These are phyloP conservation scores for Pseudocercospora pini-densiflorae DNA, from an alignment of 2,329 filamentous ascomycete species.

Conservation along the genomic window DNA sequence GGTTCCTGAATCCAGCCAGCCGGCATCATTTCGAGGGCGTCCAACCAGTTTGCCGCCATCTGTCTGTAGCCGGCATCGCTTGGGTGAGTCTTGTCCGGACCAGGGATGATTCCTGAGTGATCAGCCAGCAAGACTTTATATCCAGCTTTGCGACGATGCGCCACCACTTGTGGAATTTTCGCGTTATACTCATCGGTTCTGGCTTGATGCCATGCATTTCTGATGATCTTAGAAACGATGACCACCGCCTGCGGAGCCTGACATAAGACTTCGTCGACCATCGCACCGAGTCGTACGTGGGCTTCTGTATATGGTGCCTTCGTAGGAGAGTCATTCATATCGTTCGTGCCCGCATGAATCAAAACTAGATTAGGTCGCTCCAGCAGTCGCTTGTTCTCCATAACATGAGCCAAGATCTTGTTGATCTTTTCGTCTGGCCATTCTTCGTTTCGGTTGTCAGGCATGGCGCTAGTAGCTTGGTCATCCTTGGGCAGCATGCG, in stretches of 20 bases:
- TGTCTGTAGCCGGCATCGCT: constrained; percentile 2
- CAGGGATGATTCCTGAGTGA: constrained; percentile 13
- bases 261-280: constrained; percentile 41
- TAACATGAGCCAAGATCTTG: constrained; percentile 13
- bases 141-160: constrained; percentile 27
- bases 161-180: constrained; percentile 32
- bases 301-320: constrained; percentile 35
- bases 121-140: constrained; percentile 38
- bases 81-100: constrained; percentile 8
- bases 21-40: not conserved
- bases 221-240: constrained; percentile 45
- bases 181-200: constrained; percentile 35
- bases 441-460: constrained; percentile 24
- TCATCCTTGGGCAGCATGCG: constrained; percentile 11
- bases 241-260: constrained; percentile 41
- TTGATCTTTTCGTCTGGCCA: constrained; percentile 18
- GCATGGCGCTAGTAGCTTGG: not conserved
- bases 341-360: constrained; percentile 43
- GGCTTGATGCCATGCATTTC: constrained; percentile 22
- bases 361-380: constrained; percentile 41
- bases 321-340: constrained; percentile 32
- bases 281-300: constrained; percentile 38
- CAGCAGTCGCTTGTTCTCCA: constrained; percentile 16
- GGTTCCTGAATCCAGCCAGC: constrained; percentile 1
- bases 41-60: constrained; percentile 10